Percentiles rank a stretch among this genome's conserved stretches.
phyloP scores from a whole-genome alignment of 2,329 filamentous ascomycete genomes.

The Nakataea oryzae region DNA sequence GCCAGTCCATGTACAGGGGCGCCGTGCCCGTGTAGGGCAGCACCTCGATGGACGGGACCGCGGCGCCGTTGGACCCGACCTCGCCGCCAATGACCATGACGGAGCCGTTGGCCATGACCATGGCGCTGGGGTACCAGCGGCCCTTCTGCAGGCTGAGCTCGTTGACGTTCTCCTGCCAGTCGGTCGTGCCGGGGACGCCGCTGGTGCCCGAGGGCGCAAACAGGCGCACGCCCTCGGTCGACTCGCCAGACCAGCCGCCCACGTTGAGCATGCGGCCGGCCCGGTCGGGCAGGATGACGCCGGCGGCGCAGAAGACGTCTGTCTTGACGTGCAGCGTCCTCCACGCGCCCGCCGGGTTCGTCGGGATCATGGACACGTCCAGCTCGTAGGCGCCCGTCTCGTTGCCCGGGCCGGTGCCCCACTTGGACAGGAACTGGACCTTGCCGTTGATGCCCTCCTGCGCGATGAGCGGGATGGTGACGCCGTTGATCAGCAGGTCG shows the following conservation, averaged over 20 bases:
- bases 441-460: constrained; percentile 40
- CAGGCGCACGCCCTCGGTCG: constrained; percentile 41
- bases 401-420: constrained; percentile 41
- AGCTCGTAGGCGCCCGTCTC: constrained; percentile 49
- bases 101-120: constrained; percentile 45
- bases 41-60: constrained; percentile 41
- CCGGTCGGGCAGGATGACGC: constrained; percentile 45
- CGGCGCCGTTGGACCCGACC: constrained; percentile 38
- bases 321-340: constrained; percentile 43
- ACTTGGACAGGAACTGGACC: constrained; percentile 43
- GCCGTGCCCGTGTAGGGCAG: constrained; percentile 33
- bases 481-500: constrained; percentile 39
- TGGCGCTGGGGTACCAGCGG: constrained; percentile 43
- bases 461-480: constrained; percentile 44
- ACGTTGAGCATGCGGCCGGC: constrained; percentile 47
- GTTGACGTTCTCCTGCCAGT: constrained; percentile 43
- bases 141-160: constrained; percentile 34
- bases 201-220: constrained; percentile 44
- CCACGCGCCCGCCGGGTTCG: constrained; percentile 36
- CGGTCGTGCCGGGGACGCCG: constrained; percentile 35
- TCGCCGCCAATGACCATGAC: constrained; percentile 43
- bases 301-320: constrained; percentile 49
- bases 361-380: constrained; percentile 27
- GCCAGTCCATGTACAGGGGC: constrained; percentile 37
- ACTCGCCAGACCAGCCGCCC: constrained; percentile 45